Conservation (phyloP, 441 rosid species). For the Syzygium syzygioides region DNA sequence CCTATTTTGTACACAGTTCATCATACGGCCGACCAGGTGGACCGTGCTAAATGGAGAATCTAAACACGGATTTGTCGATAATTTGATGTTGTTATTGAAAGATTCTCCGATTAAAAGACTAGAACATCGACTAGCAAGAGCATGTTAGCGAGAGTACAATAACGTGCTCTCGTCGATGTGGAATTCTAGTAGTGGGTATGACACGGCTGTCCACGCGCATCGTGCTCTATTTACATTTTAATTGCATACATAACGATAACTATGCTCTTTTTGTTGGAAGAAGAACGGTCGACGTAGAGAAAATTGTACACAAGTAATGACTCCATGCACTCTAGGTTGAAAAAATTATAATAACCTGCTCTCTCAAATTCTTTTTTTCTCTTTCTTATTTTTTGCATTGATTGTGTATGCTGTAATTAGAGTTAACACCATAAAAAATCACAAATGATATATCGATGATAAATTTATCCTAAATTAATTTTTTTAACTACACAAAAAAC, state of each 20-base stretch:
- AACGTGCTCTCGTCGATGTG: no score
- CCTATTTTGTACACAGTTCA: background rate
- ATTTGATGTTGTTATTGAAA: background rate
- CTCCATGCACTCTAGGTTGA: background rate
- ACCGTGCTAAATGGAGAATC: background rate
- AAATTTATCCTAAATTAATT: no score
- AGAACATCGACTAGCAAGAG: accelerated
- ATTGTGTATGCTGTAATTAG: no score
- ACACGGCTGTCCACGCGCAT: background rate
- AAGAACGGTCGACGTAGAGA: background rate
- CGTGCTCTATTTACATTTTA: background rate
- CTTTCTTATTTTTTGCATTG: background rate
- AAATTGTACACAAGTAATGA: background rate
- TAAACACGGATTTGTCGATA: background rate
- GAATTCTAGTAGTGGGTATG: no score
- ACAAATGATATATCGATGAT: no score
- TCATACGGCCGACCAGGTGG: background rate
- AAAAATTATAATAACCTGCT: background rate
- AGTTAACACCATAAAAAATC: no score
- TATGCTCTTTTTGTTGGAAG: background rate
- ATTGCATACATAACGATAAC: background rate
- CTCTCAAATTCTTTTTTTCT: background rate
- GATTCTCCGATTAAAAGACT: background rate
- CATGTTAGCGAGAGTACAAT: background rate
- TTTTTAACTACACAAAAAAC: no score